Conservation (phyloP, 371 early-diverging fungal genomes). For the Coemansia sp. region DNA sequence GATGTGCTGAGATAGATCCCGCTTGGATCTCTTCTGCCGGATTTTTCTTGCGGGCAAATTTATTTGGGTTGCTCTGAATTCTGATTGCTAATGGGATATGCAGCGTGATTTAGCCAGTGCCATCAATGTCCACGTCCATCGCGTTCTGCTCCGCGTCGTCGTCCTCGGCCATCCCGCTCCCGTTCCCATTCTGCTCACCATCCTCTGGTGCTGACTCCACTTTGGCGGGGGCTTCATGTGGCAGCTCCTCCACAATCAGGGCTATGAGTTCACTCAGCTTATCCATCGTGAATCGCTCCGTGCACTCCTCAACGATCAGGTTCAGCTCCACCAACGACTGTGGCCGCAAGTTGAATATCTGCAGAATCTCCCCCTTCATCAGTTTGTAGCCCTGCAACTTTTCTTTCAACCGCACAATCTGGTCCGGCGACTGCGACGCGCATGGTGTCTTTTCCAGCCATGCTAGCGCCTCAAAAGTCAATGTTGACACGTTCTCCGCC, state of each 20-base stretch:
- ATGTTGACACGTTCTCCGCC: slow-evolving; percentile 61
- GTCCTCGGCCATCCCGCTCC: neutral
- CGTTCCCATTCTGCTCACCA: slow-evolving; percentile 4
- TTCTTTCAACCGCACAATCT: slow-evolving; percentile 51
- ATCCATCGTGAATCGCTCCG: slow-evolving; percentile 59
- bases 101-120: neutral
- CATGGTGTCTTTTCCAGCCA: slow-evolving; percentile 56
- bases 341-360: slow-evolving; percentile 63
- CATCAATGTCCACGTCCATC: slow-evolving; percentile 12
- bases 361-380: slow-evolving; percentile 64
- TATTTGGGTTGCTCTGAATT: neutral
- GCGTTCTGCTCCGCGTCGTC: neutral
- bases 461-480: slow-evolving; percentile 64
- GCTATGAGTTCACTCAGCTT: slow-evolving; percentile 48
- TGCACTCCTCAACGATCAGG: slow-evolving; percentile 67
- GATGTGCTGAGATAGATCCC: too few species aligned
- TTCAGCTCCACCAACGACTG: slow-evolving; percentile 61
- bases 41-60: neutral
- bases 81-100: neutral
- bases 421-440: slow-evolving; percentile 56
- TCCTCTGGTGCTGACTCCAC: neutral
- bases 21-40: too few species aligned
- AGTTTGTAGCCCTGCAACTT: slow-evolving; percentile 51
- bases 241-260: slow-evolving; percentile 16
- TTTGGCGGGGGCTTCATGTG: slow-evolving; percentile 15